These are phyloP conservation scores for Colletotrichum cuscutae DNA, from an alignment of 2,329 filamentous ascomycete species.

Conservation along the genomic window DNA sequence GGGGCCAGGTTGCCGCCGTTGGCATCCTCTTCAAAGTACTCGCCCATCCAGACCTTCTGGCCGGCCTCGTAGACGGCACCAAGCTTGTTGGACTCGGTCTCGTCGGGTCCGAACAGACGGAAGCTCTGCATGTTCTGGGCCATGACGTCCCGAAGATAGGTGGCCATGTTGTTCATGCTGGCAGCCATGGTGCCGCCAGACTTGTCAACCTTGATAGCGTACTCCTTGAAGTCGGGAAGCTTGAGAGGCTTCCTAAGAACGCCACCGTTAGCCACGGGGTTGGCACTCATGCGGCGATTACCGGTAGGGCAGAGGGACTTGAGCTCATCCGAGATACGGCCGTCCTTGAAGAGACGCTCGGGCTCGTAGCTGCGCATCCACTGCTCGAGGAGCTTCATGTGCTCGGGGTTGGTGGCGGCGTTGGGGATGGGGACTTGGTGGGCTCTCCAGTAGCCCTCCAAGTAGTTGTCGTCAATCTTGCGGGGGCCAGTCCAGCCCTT, in stretches of 20 bases:
- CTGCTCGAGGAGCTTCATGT: constrained; percentile 75
- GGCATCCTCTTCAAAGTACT: constrained; percentile 79
- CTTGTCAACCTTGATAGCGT: constrained; percentile 70
- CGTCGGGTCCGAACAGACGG: constrained; percentile 82
- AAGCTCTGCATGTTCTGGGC: constrained; percentile 73
- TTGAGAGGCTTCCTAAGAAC: constrained; percentile 72
- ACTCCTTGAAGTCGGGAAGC: constrained; percentile 77
- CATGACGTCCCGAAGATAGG: constrained; percentile 75
- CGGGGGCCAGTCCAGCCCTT: constrained; percentile 85
- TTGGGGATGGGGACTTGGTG: constrained; percentile 83
- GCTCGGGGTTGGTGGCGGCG: constrained; percentile 71
- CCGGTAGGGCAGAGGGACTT: constrained; percentile 73
- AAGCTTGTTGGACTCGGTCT: constrained; percentile 86
- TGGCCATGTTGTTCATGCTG: constrained; percentile 77
- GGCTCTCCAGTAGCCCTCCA: constrained; percentile 82
- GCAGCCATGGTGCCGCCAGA: constrained; percentile 66
- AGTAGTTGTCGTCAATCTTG: constrained; percentile 75
- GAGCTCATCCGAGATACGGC: constrained; percentile 71
- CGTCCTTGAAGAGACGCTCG: constrained; percentile 75
- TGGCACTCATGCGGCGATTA: constrained; percentile 78
- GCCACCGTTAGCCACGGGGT: constrained; percentile 80
- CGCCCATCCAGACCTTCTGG: constrained; percentile 84
- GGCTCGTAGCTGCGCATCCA: constrained; percentile 85
- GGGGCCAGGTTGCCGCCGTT: constrained; percentile 79
- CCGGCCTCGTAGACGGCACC: constrained; percentile 75